Base-by-base conservation (phyloP, 352 stramenopile species). In the Pythium dissimile region DNA sequence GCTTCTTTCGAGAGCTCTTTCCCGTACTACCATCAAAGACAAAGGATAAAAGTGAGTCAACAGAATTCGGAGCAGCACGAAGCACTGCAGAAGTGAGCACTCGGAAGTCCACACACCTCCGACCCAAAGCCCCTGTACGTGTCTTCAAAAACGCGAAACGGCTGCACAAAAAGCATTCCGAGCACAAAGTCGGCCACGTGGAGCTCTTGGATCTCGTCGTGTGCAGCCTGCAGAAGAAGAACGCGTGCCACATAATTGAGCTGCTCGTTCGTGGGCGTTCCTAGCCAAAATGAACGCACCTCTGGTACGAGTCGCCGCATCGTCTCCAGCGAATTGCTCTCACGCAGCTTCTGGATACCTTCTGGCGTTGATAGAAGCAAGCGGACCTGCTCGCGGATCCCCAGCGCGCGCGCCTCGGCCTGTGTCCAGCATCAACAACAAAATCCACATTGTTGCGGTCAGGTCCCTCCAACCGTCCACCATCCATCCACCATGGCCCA, bases 1-100 rank as follows among this genome's bases (percentile, higher is more conserved):
- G 85, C 85, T 52, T 94, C 77, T 11, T 68, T 80, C 12, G 83
- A 93, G 26, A 94, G 58, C 48, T 93, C 85, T 63, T 94, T 94
- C 2, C 69, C 81, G 37, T 94, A 94, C 81, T 93, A 50, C 1
- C n/a, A 45, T 4, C 54, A 37, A 63, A n/a, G n/a, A n/a, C n/a
- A n/a, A n/a, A n/a, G n/a, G n/a, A n/a, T n/a, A n/a, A n/a, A n/a
- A n/a, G n/a, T n/a, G n/a, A n/a, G n/a, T n/a, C n/a, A n/a, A n/a
- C n/a, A n/a, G n/a, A n/a, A n/a, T n/a, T n/a, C n/a, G n/a, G n/a
- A n/a, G n/a, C n/a, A n/a, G n/a, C n/a, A n/a, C n/a, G n/a, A n/a
- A n/a, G n/a, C n/a, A n/a, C n/a, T n/a, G n/a, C n/a, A n/a, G 21
- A 24, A 7, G 11, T 15, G 11, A 28, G 10, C 24, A 47, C 9